Percentiles rank a stretch among this genome's conserved stretches.
Evolutionary conservation across 2,329 filamentous ascomycete genomes (phyloP).

Genomic region (Pseudogymnoascus pannorum): DNA sequence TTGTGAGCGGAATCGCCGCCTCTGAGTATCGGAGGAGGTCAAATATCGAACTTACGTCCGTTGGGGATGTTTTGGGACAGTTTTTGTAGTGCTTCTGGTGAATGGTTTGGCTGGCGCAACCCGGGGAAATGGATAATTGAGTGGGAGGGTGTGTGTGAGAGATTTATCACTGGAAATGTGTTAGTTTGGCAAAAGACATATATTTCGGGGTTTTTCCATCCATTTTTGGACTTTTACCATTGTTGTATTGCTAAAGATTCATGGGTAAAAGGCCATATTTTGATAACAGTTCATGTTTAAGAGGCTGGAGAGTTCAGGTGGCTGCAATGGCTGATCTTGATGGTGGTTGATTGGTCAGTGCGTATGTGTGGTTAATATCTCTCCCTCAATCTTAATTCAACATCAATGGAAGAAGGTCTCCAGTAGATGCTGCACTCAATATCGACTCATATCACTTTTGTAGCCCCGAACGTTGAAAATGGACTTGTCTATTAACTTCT

Average conservation of each 20-base stretch:
- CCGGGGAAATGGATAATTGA: neutral
- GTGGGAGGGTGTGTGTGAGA: neutral
- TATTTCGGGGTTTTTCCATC: neutral
- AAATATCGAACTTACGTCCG: neutral
- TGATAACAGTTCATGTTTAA: no score
- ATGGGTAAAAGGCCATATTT: no score
- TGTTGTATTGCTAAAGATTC: neutral
- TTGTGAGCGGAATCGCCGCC: neutral
- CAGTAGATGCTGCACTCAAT: neutral
- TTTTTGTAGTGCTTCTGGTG: neutral
- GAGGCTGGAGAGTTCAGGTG: no score
- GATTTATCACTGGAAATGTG: neutral
- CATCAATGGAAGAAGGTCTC: neutral
- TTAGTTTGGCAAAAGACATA: no score
- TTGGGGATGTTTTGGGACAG: neutral
- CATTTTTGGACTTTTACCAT: neutral
- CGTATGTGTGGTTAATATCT: neutral
- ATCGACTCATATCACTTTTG: neutral
- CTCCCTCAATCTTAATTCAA: neutral
- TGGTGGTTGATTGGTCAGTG: neutral
- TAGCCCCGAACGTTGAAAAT: neutral
- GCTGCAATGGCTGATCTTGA: no score
- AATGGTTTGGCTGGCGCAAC: neutral
- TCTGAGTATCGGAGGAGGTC: constrained; percentile 2
- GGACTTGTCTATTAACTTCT: neutral